A percentile compares a stretch with the other conserved stretches of the same genome.
Evolutionary conservation across 23 red algal genomes (phyloP).

Genomic region (Chondrus crispus): DNA sequence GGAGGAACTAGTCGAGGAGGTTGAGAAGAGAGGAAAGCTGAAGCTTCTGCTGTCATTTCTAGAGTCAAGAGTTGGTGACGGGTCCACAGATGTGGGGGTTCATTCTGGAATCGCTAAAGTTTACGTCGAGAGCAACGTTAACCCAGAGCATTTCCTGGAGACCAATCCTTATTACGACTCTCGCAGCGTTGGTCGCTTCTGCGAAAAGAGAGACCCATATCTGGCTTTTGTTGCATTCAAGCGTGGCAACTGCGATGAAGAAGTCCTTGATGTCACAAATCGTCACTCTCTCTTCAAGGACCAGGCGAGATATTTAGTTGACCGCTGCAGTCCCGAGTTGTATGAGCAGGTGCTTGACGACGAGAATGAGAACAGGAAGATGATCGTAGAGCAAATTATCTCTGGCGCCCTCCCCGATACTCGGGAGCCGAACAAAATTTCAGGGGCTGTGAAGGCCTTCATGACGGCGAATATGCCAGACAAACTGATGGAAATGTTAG

Average conservation of each 20-base stretch:
- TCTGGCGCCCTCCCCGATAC: conserved; percentile 78
- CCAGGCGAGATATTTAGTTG: conserved; percentile 90
- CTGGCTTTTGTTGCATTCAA: conserved; percentile 89
- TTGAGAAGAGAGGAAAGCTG: conserved; percentile 76
- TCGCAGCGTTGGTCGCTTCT: conserved; percentile 86
- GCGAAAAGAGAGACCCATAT: conserved; percentile 95
- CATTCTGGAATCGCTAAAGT: conserved; percentile 96
- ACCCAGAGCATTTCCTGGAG: conserved; percentile 96
- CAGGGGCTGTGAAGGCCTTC: conserved; percentile 90
- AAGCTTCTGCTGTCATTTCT: conserved; percentile 85
- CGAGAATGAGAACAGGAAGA: conserved; percentile 77
- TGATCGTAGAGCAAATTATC: conserved; percentile 87
- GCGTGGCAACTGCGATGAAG: conserved; percentile 89
- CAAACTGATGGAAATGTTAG: conserved; percentile 94
- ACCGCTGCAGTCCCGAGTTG: conserved; percentile 81
- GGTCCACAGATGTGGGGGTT: conserved; percentile 87
- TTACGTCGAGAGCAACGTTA: conserved; percentile 97
- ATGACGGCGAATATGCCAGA: conserved; percentile 91
- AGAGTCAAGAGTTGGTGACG: conserved; percentile 90
- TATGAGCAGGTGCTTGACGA: conserved; percentile 82
- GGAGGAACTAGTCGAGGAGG: conserved; percentile 71
- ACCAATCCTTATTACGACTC: conserved; percentile 98
- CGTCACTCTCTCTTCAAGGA: conserved; percentile 86
- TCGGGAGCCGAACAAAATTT: conserved; percentile 77
- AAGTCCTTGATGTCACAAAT: conserved; percentile 87